Conservation (phyloP, 2,329 filamentous ascomycete species). For the Shiraia bambusicola region DNA sequence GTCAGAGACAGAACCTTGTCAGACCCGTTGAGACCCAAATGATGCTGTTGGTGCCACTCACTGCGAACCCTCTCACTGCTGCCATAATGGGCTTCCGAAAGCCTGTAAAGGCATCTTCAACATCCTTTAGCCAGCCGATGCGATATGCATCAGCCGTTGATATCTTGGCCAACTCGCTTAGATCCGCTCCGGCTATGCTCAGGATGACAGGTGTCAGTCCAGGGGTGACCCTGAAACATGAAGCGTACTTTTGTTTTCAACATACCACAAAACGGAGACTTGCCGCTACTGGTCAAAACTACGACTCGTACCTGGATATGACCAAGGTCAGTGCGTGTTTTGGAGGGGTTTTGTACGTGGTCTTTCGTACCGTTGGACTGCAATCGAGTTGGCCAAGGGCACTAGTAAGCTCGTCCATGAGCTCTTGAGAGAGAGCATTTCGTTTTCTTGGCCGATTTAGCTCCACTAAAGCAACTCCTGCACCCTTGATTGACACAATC, state of each 20-base stretch:
- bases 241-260: slow-evolving; percentile 20
- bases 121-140: slow-evolving; percentile 85
- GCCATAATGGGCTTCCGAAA: slow-evolving; percentile 91
- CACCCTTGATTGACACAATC: slow-evolving; percentile 18
- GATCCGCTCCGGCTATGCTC: slow-evolving; percentile 76
- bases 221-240: background rate
- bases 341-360: too few species aligned
- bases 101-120: slow-evolving; percentile 76
- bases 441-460: slow-evolving; percentile 59
- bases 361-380: slow-evolving; percentile 10
- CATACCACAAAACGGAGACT: slow-evolving; percentile 70
- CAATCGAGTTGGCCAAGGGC: slow-evolving; percentile 18
- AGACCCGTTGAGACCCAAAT: background rate
- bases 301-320: slow-evolving; percentile 12
- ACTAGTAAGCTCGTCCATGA: slow-evolving; percentile 47
- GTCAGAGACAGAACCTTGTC: slow-evolving; percentile 1
- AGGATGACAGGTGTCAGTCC: slow-evolving; percentile 6
- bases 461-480: slow-evolving; percentile 52
- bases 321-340: too few species aligned
- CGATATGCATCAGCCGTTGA: slow-evolving; percentile 84
- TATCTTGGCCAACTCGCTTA: slow-evolving; percentile 92
- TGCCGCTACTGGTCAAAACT: slow-evolving; percentile 78
- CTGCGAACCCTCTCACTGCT: slow-evolving; percentile 86
- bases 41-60: slow-evolving; percentile 6
- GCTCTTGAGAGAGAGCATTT: slow-evolving; percentile 58